Percentiles rank a stretch among this genome's conserved stretches.
Evolutionary conservation across 2,329 filamentous ascomycete species (phyloP).

Genomic region (Neonectria punicea): DNA sequence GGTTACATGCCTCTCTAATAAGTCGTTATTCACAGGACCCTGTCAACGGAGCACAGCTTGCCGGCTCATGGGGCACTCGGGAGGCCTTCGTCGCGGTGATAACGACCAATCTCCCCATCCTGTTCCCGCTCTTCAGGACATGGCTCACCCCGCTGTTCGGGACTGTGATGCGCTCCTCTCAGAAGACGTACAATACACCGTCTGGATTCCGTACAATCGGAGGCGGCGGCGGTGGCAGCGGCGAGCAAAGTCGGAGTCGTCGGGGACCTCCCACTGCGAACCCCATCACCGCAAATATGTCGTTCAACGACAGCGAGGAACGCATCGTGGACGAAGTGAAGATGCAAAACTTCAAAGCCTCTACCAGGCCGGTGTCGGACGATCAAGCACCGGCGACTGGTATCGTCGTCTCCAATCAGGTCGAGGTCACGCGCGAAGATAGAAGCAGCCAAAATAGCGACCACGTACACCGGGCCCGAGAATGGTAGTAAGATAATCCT

Average conservation of each 20-base stretch:
- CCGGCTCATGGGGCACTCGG: slow-evolving; percentile 52
- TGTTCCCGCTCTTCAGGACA: slow-evolving; percentile 55
- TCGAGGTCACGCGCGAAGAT: slow-evolving; percentile 48
- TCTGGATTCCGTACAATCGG: slow-evolving; percentile 54
- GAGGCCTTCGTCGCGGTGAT: slow-evolving; percentile 55
- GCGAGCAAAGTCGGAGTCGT: slow-evolving; percentile 44
- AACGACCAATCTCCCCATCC: slow-evolving; percentile 53
- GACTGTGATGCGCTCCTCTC: slow-evolving; percentile 47
- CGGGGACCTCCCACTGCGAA: slow-evolving; percentile 47
- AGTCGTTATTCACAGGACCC: slow-evolving; percentile 45
- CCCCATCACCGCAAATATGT: slow-evolving; percentile 49
- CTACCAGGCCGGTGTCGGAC: slow-evolving; percentile 21
- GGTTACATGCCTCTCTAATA: background rate
- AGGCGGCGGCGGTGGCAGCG: slow-evolving; percentile 41
- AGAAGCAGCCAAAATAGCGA: slow-evolving; percentile 23
- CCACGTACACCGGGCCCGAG: slow-evolving; percentile 1
- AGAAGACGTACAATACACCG: slow-evolving; percentile 50
- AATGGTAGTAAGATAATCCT: slow-evolving; percentile 23
- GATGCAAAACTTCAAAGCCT: slow-evolving; percentile 48
- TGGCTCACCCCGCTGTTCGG: slow-evolving; percentile 50
- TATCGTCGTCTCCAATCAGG: slow-evolving; percentile 55
- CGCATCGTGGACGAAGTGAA: slow-evolving; percentile 56
- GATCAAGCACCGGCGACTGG: slow-evolving; percentile 34
- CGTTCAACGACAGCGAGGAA: slow-evolving; percentile 52
- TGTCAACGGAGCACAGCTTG: slow-evolving; percentile 49